phyloP scores from a whole-genome alignment of 805 yeast species.

The Cyberlindnera mycetangii region DNA sequence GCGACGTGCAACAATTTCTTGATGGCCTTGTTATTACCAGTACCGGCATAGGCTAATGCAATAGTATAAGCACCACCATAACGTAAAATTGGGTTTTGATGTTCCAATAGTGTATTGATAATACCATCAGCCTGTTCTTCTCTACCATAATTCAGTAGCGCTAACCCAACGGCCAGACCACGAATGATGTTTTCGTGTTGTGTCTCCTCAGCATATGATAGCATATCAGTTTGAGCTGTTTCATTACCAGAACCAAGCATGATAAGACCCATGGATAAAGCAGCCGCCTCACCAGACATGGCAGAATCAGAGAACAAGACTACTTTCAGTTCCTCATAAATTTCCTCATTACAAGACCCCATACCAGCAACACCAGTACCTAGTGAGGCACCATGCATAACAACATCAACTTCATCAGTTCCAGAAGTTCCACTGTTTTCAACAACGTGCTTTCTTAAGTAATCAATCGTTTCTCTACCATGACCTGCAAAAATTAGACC shows the following conservation, averaged over 20 bases:
- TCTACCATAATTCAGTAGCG: constrained; percentile 79
- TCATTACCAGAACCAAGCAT: constrained; percentile 89
- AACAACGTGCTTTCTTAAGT: constrained; percentile 67
- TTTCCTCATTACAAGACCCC: constrained; percentile 74
- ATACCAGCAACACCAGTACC: constrained; percentile 97
- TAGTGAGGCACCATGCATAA: constrained; percentile 91
- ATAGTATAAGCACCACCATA: constrained; percentile 95
- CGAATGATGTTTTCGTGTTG: constrained; percentile 94
- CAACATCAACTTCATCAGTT: constrained; percentile 69
- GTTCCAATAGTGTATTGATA: constrained; percentile 63
- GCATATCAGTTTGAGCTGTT: constrained; percentile 71
- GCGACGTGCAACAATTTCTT: constrained; percentile 86
- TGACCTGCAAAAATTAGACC: constrained; percentile 96
- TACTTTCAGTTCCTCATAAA: constrained; percentile 79
- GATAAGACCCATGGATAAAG: constrained; percentile 91
- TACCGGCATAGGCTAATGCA: constrained; percentile 95
- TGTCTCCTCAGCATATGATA: constrained; percentile 89
- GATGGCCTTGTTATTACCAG: constrained; percentile 86
- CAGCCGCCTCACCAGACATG: constrained; percentile 94
- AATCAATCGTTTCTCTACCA: constrained; percentile 82
- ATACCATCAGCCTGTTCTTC: constrained; percentile 75
- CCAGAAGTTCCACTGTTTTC: constrained; percentile 63
- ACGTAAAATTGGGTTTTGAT: constrained; percentile 81
- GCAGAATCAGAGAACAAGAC: constrained; percentile 90
- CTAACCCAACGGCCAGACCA: constrained; percentile 88